Base-by-base conservation (phyloP, 2,329 filamentous ascomycete genomes). In the Cladophialophora yegresii region DNA sequence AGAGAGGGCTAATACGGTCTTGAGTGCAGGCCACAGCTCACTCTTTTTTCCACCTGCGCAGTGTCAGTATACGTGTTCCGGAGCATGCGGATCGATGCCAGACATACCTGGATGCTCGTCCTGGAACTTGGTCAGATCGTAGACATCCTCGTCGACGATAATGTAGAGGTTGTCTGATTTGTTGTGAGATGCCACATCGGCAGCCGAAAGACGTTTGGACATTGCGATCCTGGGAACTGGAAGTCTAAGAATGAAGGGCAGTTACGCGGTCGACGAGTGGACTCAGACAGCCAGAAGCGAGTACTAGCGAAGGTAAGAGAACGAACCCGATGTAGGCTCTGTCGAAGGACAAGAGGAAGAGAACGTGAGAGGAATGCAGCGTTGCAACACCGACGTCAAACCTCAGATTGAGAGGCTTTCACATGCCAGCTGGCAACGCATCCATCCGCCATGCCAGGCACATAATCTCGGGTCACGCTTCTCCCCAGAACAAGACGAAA, bases 111-210 rank as follows among this genome's bases (percentile, higher is more conserved):
- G 91, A 77, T 93, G 90, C 70, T 93, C 89, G 66, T 93, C 88
- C 76, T 91, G 89, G 77, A 93, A 93, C 74, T 88, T 92, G 72
- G 92, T 96, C 73, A 98, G 77, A 75, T 99, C 93, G 78, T 96
- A 98, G 71, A 98, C 93, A 78, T 98, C 93, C 73, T 93, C 90
- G 71, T 98, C 93, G 71, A 98, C 87, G 70, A 96, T 86, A 74
- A 98, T 91, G 86, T 88, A 98, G 67, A 97, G 83, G 75, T 88
- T 89, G 74, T 92, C 87, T 53, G 88, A 79, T 81, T 93, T 96
- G 84, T 92, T 96, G 79, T 98, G 93, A 79, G 90, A 87, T 75
- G 93, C 88, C 68, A 99, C 93, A 76, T 97, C 93, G 81, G 85
- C 85, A 70, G 87, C 84, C 61, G 88, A 89, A 77, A 96, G 97